A percentile compares a stretch with the other conserved stretches of the same genome.
Conservation (phyloP, 108 stramenopile genomes). For the Skeletonema marinoi region DNA sequence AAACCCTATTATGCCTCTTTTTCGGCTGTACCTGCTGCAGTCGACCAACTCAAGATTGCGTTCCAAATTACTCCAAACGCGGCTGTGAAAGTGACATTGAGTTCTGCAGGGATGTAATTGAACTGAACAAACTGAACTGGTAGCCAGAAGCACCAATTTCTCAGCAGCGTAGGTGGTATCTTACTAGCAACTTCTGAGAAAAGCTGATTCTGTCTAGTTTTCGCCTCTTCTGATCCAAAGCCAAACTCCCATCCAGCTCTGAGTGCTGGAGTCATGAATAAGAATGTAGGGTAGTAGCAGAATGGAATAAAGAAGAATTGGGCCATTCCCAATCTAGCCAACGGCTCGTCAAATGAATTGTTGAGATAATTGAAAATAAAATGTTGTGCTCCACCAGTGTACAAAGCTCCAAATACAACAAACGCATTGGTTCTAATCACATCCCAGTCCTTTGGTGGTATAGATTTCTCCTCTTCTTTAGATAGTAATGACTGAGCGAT, state of each 20-base stretch:
- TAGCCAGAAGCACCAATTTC: conserved; percentile 18
- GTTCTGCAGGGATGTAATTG: conserved; percentile 9
- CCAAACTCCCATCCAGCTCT: conserved; percentile 12
- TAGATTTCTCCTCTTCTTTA: background rate
- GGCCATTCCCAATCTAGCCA: background rate
- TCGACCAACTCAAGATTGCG: conserved; percentile 5
- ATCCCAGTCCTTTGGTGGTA: conserved; percentile 11
- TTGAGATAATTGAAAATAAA: conserved; percentile 13
- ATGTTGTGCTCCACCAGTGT: conserved; percentile 15
- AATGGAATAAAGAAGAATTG: conserved; percentile 25
- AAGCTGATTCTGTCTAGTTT: background rate
- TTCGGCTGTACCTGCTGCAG: background rate
- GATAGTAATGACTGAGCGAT: conserved; percentile 6
- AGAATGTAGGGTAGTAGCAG: conserved; percentile 18
- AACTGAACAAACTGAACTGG: conserved; percentile 19
- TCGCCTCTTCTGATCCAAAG: conserved; percentile 6
- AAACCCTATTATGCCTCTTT: conserved; percentile 14
- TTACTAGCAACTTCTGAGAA: background rate
- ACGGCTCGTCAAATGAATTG: background rate
- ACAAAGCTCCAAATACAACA: conserved; percentile 11
- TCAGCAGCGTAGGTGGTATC: background rate
- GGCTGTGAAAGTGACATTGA: conserved; percentile 6
- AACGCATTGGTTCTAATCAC: conserved; percentile 9
- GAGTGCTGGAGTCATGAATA: conserved; percentile 6
- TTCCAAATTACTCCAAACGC: conserved; percentile 22